Conservation (phyloP, 176 grass and related monocot genomes). For the Phyllostachys edulis region DNA sequence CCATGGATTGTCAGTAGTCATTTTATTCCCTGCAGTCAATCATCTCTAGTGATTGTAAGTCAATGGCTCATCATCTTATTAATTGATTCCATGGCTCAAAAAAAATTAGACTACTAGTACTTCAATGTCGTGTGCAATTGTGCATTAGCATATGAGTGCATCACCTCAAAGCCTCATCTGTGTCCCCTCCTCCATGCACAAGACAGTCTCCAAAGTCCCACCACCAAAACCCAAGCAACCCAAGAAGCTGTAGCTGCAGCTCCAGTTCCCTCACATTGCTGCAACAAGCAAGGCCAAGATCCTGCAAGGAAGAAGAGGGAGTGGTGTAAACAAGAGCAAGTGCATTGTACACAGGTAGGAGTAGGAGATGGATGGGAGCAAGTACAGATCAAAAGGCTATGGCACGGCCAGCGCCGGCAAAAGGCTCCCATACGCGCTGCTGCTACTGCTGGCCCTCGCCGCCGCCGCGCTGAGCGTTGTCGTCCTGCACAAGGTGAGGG, state of each 20-base stretch:
- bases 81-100: constrained; percentile 17
- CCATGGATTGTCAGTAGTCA: background rate
- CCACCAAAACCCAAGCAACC: constrained; percentile 20
- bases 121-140: constrained; percentile 21
- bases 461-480: constrained; percentile 47
- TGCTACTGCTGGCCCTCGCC: constrained; percentile 61
- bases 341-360: background rate
- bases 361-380: constrained; percentile 44
- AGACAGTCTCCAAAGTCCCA: constrained; percentile 19
- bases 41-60: constrained; percentile 14
- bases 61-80: constrained; percentile 26
- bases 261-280: background rate
- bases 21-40: background rate
- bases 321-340: background rate
- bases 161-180: constrained; percentile 17
- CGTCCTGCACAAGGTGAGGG: constrained; percentile 72
- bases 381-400: constrained; percentile 44
- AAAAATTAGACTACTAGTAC: background rate
- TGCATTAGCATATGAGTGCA: constrained; percentile 26
- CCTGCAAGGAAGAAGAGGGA: constrained; percentile 13
- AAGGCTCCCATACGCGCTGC: constrained; percentile 47
- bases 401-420: constrained; percentile 22
- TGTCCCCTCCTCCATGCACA: constrained; percentile 20
- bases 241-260: background rate
- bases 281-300: constrained; percentile 10